Base-by-base conservation (phyloP, 2,329 filamentous ascomycete species). In the Aspergillus melleus region DNA sequence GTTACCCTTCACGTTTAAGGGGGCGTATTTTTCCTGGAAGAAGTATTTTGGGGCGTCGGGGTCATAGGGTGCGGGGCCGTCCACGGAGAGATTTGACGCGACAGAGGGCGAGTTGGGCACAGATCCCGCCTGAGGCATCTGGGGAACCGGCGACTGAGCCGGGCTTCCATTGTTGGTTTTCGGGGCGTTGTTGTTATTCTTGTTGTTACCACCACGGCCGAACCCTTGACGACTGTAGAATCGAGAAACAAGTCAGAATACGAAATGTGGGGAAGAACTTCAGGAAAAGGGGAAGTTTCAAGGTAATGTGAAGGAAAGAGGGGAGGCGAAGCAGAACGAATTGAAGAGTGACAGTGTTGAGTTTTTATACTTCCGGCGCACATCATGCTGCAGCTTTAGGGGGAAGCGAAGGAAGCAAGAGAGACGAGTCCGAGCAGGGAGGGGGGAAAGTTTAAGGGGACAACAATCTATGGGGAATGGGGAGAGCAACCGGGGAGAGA, bases 1-100 rank as follows among this genome's bases (percentile, higher is more conserved):
- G 80, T 97, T 98, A 61, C 94, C 94, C 81, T 94, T 96, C 71
- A 97, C 93, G 66, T 96, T 96, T 71, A 96, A 88, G 73, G 89
- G 90, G 57, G 90, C 88, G 61, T 81, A 81, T 68, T 80, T 81
- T 70, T 82, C 80, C 65, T 80, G 77, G 64, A 82, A 80, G 66
- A 81, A 82, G 66, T 80, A 81, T 65, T 81, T 82, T 36, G 77
- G 74, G n/a, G 75, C 70, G 65, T 76, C 73, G 58, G 79, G 75
- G 36, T 77, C 75, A 63, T 77, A 77, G 44, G 64, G 66, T 57
- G 68, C 65, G 62, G 72, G 66, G 63, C 70, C 76, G 55, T 79
- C 77, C 39, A 74, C 58, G 51, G 70, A 72, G 39, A 74, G 64
- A 54, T 68, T 76, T 51, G 76, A 76, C 9, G 74, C 69, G 42